Evolutionary conservation across 805 yeast genomes (phyloP), one percentile per base, ranked within the genome.

Genomic region (Cephaloascus fragrans): DNA sequence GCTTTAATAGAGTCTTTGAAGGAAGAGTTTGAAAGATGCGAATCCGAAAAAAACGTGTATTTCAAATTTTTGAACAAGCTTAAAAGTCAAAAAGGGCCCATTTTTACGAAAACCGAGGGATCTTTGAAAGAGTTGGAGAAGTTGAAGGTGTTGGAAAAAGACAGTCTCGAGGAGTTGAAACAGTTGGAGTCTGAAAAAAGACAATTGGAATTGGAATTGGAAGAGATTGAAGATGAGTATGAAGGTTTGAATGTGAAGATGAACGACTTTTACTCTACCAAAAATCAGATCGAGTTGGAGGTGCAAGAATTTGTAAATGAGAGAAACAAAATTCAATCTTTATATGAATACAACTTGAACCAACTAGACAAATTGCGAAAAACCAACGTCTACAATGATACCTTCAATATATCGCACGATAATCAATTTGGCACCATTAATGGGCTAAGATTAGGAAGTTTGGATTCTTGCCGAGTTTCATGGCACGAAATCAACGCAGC

Each of bases 401-500:
- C 87, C 0, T 93, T 90, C 56, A 71, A 80, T 41, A 89, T 93
- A 4, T 83, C 94, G 2, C 83, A 80, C 45, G 86, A 84, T 44
- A 93, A 90, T 4, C 75, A 75, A 26, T 86, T 84, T 59, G 96
- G 94, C 0, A 81, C 93, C 1, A 90, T 89, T 26, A 89, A 89
- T 57, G 90, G 89, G 0, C 66, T 86, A 19, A 61, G 96, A 41
- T 55, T 90, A n/a, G 97, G 97, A 0, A 66, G 77, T 12, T 56
- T 76, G 36, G 75, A 73, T 32, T 72, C 68, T 5, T 57, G 63
- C 39, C 73, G 69, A 43, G 84, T 89, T 0, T 82, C 94, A 2
- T 87, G 95, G 95, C 76, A 85, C 39, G 97, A 89, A 49, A 80
- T 87, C 34, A 89, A 88, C 53, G 93, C 94, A 2, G 96, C 95